Evolutionary conservation across 2,329 filamentous ascomycete species (phyloP).

Genomic region (Claviceps fusiformis): DNA sequence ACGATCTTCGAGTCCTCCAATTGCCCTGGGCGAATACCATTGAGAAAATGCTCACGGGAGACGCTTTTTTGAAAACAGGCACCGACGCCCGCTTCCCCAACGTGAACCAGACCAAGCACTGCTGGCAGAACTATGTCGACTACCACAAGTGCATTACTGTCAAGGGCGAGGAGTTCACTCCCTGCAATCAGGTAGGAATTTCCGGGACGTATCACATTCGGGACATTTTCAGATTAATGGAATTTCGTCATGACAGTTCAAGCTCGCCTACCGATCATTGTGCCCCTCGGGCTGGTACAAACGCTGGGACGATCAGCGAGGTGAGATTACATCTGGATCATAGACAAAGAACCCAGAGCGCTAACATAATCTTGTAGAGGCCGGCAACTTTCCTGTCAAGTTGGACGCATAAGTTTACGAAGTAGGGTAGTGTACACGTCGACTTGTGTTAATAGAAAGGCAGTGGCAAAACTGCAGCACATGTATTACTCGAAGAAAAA

Average conservation of each 20-base stretch:
- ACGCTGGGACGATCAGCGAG: constrained; percentile 95
- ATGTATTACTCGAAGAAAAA: constrained; percentile 22
- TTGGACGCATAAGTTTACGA: constrained; percentile 40
- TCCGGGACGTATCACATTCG: background rate
- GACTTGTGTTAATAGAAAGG: constrained; percentile 15
- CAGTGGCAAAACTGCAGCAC: constrained; percentile 21
- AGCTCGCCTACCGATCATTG: constrained; percentile 88
- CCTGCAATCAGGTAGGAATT: constrained; percentile 74
- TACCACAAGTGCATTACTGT: constrained; percentile 99
- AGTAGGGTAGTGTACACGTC: constrained; percentile 10
- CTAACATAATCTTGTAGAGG: constrained; percentile 33
- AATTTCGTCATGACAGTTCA: constrained; percentile 52
- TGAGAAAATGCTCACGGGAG: constrained; percentile 6
- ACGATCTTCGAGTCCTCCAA: constrained; percentile 15
- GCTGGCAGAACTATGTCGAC: constrained; percentile 99
- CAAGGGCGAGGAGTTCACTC: constrained; percentile 97
- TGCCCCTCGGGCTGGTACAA: constrained; percentile 91
- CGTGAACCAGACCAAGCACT: constrained; percentile 98
- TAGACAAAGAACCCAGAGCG: constrained; percentile 1
- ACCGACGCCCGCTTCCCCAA: constrained; percentile 99
- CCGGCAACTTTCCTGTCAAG: constrained; percentile 54
- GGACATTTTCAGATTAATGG: background rate
- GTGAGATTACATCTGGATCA: constrained; percentile 36
- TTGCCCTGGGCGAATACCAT: constrained; percentile 8
- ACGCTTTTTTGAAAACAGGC: constrained; percentile 38